Percentiles rank a stretch among this genome's conserved stretches.
phyloP scores from a whole-genome alignment of 768 basidiomycete genomes.

The Russula lepida region DNA sequence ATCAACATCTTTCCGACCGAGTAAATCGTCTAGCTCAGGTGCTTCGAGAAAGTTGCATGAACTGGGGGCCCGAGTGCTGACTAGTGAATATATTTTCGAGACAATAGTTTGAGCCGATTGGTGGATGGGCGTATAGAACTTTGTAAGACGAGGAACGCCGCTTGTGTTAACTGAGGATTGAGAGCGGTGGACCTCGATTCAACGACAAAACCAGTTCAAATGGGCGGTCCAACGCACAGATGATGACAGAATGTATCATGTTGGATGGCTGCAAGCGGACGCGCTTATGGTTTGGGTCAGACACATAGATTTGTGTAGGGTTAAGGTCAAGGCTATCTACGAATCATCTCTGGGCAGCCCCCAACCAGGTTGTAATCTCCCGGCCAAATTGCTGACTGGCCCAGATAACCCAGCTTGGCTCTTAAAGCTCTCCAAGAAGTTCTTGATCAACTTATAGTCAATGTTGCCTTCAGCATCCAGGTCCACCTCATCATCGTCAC shows the following conservation, averaged over 20 bases:
- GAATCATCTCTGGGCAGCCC: slow-evolving; percentile 58
- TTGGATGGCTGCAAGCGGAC: not conserved
- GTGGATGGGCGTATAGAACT: slow-evolving; percentile 80
- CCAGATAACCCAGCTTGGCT: slow-evolving; percentile 84
- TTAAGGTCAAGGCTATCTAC: slow-evolving; percentile 1
- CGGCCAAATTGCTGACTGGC: slow-evolving; percentile 84
- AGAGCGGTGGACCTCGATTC: not conserved
- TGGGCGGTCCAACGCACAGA: slow-evolving; percentile 11
- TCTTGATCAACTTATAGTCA: slow-evolving; percentile 92
- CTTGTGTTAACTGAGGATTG: slow-evolving; percentile 75
- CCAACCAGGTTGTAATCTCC: slow-evolving; percentile 72
- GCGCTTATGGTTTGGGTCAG: not conserved
- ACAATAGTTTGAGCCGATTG: slow-evolving; percentile 62
- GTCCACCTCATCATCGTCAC: slow-evolving; percentile 47
- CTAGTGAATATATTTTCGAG: slow-evolving; percentile 83
- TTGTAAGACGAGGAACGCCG: slow-evolving; percentile 75
- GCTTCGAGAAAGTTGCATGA: slow-evolving; percentile 97
- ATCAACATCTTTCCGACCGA: slow-evolving; percentile 43
- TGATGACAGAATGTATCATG: slow-evolving; percentile 22
- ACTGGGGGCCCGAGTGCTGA: slow-evolving; percentile 69
- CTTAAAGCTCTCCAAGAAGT: slow-evolving; percentile 94
- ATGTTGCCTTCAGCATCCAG: slow-evolving; percentile 39
- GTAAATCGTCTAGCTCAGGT: slow-evolving; percentile 70
- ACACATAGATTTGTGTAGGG: slow-evolving; percentile 3
- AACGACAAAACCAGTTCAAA: not conserved